phyloP scores from a whole-genome alignment of 1,284 basidiomycete species.

The Coriolopsis trogii region DNA sequence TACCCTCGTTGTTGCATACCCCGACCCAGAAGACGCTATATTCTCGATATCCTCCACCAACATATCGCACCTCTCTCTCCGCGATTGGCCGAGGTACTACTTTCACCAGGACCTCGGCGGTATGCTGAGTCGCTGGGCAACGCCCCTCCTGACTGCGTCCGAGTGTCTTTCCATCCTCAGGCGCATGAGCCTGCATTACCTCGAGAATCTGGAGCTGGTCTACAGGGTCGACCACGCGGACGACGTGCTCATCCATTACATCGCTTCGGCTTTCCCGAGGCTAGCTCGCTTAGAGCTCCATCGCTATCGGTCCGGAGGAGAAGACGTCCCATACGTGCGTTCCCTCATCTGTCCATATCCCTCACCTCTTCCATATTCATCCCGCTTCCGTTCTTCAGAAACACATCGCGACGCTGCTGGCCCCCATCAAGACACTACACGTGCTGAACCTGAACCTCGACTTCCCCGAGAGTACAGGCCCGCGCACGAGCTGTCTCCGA shows the following conservation, averaged over 20 bases:
- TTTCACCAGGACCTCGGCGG: not conserved
- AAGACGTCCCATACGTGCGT: conserved; percentile 6
- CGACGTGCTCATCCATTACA: conserved; percentile 10
- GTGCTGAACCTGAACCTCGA: conserved; percentile 2
- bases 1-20: conserved; percentile 6
- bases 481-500: not conserved
- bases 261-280: not conserved
- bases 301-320: not conserved
- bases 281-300: conserved; percentile 12
- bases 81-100: conserved; percentile 14
- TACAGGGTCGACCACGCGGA: conserved; percentile 7
- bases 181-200: conserved; percentile 2
- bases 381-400: not conserved
- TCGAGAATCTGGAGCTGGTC: conserved; percentile 6
- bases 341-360: not conserved
- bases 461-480: conserved; percentile 7
- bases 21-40: conserved; percentile 10
- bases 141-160: conserved; percentile 5
- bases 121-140: not conserved
- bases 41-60: conserved; percentile 1
- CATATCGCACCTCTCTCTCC: conserved; percentile 5
- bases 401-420: not conserved
- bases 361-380: not conserved
- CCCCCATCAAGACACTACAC: not conserved
- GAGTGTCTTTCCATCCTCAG: conserved; percentile 9